Evolutionary conservation across 306 rosid genomes (phyloP).

Genomic region (Rosa persica): DNA sequence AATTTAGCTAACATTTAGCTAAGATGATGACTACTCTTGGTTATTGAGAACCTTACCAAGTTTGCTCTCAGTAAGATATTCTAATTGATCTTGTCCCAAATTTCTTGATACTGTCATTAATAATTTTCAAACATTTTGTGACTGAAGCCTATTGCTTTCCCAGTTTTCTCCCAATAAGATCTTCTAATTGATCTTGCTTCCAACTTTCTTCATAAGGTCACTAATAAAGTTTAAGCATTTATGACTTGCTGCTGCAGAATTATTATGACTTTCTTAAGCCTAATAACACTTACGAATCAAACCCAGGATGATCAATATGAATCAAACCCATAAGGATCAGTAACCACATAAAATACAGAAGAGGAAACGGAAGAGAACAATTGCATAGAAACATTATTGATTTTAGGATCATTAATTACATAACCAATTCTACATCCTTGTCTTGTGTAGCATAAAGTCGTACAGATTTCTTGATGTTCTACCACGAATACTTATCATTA

Average conservation of each 20-base stretch:
- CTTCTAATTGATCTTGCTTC: neutral
- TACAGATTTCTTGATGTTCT: too few species aligned
- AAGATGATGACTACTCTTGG: neutral
- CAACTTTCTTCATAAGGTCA: neutral
- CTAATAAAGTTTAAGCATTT: neutral
- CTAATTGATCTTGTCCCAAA: conserved; percentile 1
- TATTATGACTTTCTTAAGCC: neutral
- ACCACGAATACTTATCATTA: too few species aligned
- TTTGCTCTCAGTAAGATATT: neutral
- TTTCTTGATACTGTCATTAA: neutral
- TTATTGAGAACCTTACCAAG: neutral
- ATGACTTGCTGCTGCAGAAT: neutral
- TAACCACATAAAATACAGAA: neutral
- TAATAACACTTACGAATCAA: neutral
- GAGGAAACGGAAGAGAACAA: too few species aligned
- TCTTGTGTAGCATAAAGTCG: too few species aligned
- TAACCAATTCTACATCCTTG: too few species aligned
- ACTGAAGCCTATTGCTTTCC: neutral
- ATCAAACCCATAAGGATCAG: neutral
- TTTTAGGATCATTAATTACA: too few species aligned
- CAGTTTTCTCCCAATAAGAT: neutral
- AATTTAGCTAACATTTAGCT: conserved; percentile 4
- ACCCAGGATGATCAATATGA: neutral
- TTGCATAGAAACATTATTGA: neutral
- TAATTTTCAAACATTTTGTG: neutral